A percentile compares a stretch with the other conserved stretches of the same genome.
Conservation (phyloP, 495 filamentous ascomycete genomes). For the Penicillium robsamsonii region DNA sequence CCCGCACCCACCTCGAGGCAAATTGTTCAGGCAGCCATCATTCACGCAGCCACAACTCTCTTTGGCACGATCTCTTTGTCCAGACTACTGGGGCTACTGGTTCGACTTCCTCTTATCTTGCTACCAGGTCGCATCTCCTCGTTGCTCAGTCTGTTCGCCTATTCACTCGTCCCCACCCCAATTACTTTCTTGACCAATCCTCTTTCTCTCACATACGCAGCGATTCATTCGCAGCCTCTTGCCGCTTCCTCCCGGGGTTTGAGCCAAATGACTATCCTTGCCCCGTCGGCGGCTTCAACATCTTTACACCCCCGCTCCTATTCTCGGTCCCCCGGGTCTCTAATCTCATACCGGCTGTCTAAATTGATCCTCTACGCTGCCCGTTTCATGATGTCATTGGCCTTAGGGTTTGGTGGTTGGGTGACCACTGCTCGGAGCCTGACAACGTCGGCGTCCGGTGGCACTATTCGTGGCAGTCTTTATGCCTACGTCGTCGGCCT, state of each 20-base stretch:
- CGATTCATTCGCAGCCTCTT: constrained; percentile 87
- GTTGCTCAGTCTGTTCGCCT: constrained; percentile 60
- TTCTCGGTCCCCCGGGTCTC: constrained; percentile 42
- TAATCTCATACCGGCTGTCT: constrained; percentile 78
- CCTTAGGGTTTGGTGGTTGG: constrained; percentile 94
- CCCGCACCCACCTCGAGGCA: constrained; percentile 72
- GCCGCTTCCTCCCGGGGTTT: constrained; percentile 71
- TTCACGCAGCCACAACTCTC: constrained; percentile 77
- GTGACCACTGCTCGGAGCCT: constrained; percentile 83
- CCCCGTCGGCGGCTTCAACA: constrained; percentile 57
- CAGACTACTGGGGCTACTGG: constrained; percentile 71
- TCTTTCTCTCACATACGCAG: constrained; percentile 84
- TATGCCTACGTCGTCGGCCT: constrained; percentile 95
- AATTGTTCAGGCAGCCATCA: constrained; percentile 77
- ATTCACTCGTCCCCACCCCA: constrained; percentile 78
- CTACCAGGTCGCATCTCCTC: constrained; percentile 71
- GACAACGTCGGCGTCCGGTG: constrained; percentile 49
- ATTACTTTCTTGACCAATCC: constrained; percentile 85
- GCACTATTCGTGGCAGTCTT: constrained; percentile 69
- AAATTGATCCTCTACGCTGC: constrained; percentile 90
- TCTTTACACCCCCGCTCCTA: constrained; percentile 45
- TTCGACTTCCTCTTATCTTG: constrained; percentile 82
- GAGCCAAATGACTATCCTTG: constrained; percentile 72
- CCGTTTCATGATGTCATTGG: constrained; percentile 81
- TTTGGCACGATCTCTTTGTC: constrained; percentile 91